Percentiles rank a stretch among this genome's conserved stretches.
Conservation (phyloP, 306 rosid genomes). For the Phaseolus lunatus region DNA sequence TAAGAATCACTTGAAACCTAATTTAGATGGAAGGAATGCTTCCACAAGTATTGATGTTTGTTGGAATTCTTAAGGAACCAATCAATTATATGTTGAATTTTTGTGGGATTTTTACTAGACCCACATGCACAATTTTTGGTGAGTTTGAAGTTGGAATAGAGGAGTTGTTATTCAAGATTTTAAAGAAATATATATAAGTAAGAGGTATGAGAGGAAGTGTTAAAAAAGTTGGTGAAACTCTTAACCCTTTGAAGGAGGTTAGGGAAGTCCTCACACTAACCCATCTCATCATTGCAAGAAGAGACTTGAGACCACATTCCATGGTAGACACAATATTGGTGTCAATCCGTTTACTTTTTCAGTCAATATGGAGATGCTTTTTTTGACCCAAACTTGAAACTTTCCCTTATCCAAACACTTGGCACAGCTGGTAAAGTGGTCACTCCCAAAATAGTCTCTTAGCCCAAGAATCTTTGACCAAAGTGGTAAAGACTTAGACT, state of each 20-base stretch:
- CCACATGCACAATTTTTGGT: too few relatives aligned
- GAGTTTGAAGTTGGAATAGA: too few relatives aligned
- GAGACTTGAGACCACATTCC: not conserved
- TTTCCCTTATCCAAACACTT: not conserved
- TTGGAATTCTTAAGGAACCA: too few relatives aligned
- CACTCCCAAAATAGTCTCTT: not conserved
- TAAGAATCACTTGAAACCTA: too few relatives aligned
- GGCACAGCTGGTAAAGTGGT: not conserved
- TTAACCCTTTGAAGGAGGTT: not conserved
- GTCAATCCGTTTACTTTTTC: not conserved
- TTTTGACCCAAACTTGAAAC: not conserved
- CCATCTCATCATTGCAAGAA: constrained; percentile 7
- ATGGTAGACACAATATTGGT: not conserved
- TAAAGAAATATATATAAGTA: too few relatives aligned
- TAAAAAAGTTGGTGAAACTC: too few relatives aligned
- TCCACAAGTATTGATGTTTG: too few relatives aligned
- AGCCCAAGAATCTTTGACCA: constrained; percentile 6
- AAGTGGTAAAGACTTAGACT: not conserved
- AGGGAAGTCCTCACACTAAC: not conserved
- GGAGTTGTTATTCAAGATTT: too few relatives aligned
- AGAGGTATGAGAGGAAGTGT: too few relatives aligned
- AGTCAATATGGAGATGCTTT: not conserved
- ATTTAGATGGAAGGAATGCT: too few relatives aligned
- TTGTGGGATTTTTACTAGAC: too few relatives aligned
- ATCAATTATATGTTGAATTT: too few relatives aligned